Conservation (phyloP, 768 basidiomycete species). For the Crucibulum laeve region DNA sequence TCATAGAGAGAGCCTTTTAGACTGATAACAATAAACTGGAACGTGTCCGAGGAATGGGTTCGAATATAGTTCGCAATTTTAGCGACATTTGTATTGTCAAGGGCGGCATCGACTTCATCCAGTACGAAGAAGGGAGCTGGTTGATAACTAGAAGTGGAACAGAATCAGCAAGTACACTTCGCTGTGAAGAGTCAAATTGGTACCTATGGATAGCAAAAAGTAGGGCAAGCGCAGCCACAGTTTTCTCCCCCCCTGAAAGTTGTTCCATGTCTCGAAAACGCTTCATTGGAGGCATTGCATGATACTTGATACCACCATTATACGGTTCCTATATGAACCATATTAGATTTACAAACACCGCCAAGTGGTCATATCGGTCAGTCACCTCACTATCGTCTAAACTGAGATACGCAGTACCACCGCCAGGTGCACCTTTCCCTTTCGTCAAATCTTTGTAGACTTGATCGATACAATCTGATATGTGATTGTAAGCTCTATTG, state of each 20-base stretch:
- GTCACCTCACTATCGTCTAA: conserved; percentile 95
- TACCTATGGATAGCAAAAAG: conserved; percentile 96
- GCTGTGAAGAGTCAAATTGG: conserved; percentile 5
- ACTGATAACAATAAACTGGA: conserved; percentile 98
- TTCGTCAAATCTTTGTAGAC: conserved; percentile 99
- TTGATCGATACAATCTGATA: conserved; percentile 89
- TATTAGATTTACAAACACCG: not conserved
- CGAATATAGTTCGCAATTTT: conserved; percentile 94
- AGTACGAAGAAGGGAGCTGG: conserved; percentile 97
- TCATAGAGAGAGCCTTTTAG: conserved; percentile 93
- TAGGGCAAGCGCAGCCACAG: conserved; percentile 94
- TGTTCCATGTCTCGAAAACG: conserved; percentile 99
- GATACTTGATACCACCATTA: conserved; percentile 82
- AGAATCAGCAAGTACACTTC: not conserved
- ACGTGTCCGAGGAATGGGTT: conserved; percentile 72
- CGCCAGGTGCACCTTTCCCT: conserved; percentile 89
- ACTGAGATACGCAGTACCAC: conserved; percentile 94
- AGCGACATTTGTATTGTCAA: conserved; percentile 98
- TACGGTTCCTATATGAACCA: conserved; percentile 23
- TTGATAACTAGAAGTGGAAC: conserved; percentile 60
- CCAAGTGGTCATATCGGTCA: conserved; percentile 8
- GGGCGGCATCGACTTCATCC: conserved; percentile 97
- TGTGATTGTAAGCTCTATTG: conserved; percentile 95
- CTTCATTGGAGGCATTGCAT: conserved; percentile 99
- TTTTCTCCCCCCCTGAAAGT: conserved; percentile 97